A percentile compares a stretch with the other conserved stretches of the same genome.
Evolutionary conservation across 2,329 filamentous ascomycete species (phyloP).

Genomic region (Sporothrix luriei): DNA sequence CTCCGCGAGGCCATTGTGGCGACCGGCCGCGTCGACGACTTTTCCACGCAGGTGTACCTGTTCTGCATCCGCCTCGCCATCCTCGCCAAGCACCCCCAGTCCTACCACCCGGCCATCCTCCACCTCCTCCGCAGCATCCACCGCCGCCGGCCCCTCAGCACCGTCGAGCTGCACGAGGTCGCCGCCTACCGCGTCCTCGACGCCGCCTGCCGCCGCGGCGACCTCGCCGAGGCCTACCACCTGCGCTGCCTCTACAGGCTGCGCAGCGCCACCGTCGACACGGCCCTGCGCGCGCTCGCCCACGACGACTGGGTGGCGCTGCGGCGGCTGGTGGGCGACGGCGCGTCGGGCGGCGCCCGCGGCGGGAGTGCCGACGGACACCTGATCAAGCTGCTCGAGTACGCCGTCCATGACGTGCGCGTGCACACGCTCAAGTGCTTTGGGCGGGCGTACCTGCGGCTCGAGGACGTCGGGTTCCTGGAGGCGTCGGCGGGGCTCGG

Average conservation of each 20-base stretch:
- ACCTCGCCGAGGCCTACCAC: slow-evolving; percentile 72
- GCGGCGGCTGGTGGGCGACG: slow-evolving; percentile 61
- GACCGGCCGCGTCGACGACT: slow-evolving; percentile 72
- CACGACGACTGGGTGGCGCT: slow-evolving; percentile 84
- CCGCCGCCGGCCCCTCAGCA: slow-evolving; percentile 65
- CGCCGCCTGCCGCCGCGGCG: slow-evolving; percentile 77
- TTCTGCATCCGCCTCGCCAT: slow-evolving; percentile 87
- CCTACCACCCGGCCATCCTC: slow-evolving; percentile 84
- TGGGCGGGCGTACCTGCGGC: slow-evolving; percentile 75
- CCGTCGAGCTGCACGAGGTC: slow-evolving; percentile 76
- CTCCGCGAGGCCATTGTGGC: slow-evolving; percentile 87
- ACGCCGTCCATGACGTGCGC: slow-evolving; percentile 73
- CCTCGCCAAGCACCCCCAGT: slow-evolving; percentile 77
- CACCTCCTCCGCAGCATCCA: slow-evolving; percentile 77
- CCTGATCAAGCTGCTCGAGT: slow-evolving; percentile 76
- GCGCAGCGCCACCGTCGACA: slow-evolving; percentile 68
- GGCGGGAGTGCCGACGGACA: slow-evolving; percentile 70
- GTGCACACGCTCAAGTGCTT: slow-evolving; percentile 83
- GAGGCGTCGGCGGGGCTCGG: slow-evolving; percentile 66
- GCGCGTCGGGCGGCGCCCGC: slow-evolving; percentile 43
- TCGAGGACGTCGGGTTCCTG: slow-evolving; percentile 65
- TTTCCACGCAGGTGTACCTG: slow-evolving; percentile 85
- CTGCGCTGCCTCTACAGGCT: slow-evolving; percentile 64
- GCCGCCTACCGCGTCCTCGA: slow-evolving; percentile 82
- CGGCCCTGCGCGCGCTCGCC: slow-evolving; percentile 68